Conservation (phyloP, 2,329 filamentous ascomycete species). For the Fusarium mexicanum region DNA sequence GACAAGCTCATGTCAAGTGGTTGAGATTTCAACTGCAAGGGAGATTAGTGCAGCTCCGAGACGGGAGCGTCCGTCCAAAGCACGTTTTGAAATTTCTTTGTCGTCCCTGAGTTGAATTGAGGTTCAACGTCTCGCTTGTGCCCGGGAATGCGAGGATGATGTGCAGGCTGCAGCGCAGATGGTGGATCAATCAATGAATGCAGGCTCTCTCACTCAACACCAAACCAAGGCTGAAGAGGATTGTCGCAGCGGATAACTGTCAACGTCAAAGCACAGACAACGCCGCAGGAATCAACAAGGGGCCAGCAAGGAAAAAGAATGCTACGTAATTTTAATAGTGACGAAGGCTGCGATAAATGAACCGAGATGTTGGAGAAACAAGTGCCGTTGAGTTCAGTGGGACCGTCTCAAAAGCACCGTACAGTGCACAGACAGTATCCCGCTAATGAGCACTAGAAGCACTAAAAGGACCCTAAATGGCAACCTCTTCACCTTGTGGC, state of each 20-base stretch:
- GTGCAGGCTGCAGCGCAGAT: constrained; percentile 19
- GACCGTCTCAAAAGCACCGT: constrained; percentile 19
- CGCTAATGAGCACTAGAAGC: constrained; percentile 19
- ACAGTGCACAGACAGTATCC: constrained; percentile 36
- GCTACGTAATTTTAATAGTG: constrained; percentile 32
- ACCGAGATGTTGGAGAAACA: constrained; percentile 40
- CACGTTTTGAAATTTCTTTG: constrained; percentile 12
- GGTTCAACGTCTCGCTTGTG: constrained; percentile 18
- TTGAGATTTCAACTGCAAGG: constrained; percentile 14
- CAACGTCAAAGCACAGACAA: not conserved
- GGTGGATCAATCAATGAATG: constrained; percentile 4
- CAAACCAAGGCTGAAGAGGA: not conserved
- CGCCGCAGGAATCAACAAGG: constrained; percentile 3
- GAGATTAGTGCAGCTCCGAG: constrained; percentile 11
- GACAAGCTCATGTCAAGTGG: constrained; percentile 11
- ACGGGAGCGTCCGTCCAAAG: constrained; percentile 19
- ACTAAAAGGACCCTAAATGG: constrained; percentile 9
- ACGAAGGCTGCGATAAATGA: constrained; percentile 26
- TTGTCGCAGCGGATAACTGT: not conserved
- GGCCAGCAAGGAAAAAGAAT: constrained; percentile 29
- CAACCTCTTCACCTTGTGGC: constrained; percentile 9
- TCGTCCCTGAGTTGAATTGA: not conserved
- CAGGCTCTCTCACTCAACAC: not conserved
- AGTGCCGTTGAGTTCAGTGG: constrained; percentile 37
- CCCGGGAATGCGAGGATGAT: constrained; percentile 25